Evolutionary conservation across 257 asterid genomes (phyloP).

Genomic region (Solanum chmielewskii): DNA sequence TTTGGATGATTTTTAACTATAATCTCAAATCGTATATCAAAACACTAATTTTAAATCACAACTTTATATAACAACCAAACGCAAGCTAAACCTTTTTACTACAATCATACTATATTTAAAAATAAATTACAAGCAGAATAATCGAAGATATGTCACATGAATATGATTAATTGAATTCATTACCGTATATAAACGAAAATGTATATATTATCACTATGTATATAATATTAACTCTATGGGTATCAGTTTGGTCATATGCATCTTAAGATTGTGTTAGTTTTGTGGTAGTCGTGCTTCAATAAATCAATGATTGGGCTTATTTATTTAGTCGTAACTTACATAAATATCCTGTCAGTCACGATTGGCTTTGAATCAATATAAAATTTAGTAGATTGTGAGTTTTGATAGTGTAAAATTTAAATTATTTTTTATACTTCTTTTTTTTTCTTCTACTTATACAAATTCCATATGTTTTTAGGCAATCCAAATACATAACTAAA

Average conservation of each 20-base stretch:
- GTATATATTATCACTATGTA: neutral
- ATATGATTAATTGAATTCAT: neutral
- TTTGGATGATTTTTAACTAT: no score
- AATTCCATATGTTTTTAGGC: no score
- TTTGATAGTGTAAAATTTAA: no score
- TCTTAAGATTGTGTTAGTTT: neutral
- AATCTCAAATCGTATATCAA: neutral
- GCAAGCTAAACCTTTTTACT: neutral
- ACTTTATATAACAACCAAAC: neutral
- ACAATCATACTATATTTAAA: no score
- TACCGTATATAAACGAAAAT: no score
- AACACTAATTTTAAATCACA: neutral
- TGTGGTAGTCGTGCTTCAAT: neutral
- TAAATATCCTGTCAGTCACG: fast-evolving
- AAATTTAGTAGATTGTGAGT: no score
- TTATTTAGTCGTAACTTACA: no score
- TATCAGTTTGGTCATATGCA: neutral
- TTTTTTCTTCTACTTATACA: no score
- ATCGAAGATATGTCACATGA: neutral
- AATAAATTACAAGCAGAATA: neutral
- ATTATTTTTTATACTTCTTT: no score
- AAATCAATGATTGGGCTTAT: neutral
- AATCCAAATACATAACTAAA: no score
- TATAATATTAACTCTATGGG: neutral
- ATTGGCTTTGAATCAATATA: no score